Evolutionary conservation across 345 rosid genomes (phyloP).

Genomic region (Lumnitzera littorea): DNA sequence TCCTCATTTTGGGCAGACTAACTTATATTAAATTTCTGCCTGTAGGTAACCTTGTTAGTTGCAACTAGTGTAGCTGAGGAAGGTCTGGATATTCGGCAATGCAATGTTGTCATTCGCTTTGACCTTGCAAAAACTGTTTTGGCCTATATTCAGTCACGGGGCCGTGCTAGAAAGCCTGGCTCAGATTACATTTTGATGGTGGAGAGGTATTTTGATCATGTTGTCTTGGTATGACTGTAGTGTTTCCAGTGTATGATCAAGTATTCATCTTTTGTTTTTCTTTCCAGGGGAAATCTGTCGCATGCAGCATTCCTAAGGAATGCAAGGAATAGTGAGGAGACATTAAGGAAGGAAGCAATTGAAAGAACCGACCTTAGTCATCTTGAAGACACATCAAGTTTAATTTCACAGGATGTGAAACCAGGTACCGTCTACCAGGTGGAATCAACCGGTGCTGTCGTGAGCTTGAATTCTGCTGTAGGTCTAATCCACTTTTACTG

Average conservation of each 20-base stretch:
- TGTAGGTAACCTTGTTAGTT: slow-evolving; percentile 82
- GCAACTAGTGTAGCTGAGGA: slow-evolving; percentile 99
- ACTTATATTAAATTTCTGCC: slow-evolving; percentile 11
- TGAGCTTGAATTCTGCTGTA: slow-evolving; percentile 96
- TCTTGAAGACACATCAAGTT: slow-evolving; percentile 81
- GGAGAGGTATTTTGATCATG: slow-evolving; percentile 56
- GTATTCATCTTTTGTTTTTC: slow-evolving; percentile 1
- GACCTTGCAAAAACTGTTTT: slow-evolving; percentile 99
- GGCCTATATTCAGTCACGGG: slow-evolving; percentile 97
- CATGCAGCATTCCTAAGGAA: slow-evolving; percentile 88
- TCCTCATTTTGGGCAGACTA: slow-evolving; percentile 5
- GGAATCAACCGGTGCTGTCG: slow-evolving; percentile 92
- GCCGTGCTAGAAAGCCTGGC: slow-evolving; percentile 99
- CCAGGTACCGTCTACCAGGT: slow-evolving; percentile 95
- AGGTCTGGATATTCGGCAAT: slow-evolving; percentile 97
- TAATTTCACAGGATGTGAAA: slow-evolving; percentile 58
- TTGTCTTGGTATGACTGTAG: slow-evolving; percentile 1
- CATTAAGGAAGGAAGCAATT: slow-evolving; percentile 89
- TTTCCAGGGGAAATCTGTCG: slow-evolving; percentile 68
- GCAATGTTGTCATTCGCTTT: slow-evolving; percentile 97
- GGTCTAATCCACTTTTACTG: slow-evolving; percentile 94
- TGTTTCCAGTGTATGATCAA: neutral
- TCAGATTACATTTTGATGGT: slow-evolving; percentile 98
- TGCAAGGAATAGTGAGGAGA: slow-evolving; percentile 97
- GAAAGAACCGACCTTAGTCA: slow-evolving; percentile 97